These are phyloP conservation scores for Aspergillus chevalieri DNA, from an alignment of 2,329 filamentous ascomycete species.

Conservation along the genomic window DNA sequence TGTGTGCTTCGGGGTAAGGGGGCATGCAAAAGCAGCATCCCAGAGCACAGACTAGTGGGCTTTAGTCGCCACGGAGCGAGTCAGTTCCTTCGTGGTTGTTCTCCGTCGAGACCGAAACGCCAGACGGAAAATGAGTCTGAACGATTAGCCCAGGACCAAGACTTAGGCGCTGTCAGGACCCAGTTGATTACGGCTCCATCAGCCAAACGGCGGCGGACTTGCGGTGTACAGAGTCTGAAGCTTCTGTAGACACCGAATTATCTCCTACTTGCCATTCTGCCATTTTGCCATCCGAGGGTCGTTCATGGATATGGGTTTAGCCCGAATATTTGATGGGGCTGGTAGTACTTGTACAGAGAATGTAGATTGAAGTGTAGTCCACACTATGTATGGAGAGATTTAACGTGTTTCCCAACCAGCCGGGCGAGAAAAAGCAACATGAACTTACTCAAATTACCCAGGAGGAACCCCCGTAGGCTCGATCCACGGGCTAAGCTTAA, in stretches of 20 bases:
- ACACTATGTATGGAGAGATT: neutral
- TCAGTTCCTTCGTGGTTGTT: neutral
- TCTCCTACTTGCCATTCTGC: neutral
- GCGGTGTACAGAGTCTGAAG: neutral
- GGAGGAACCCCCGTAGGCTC: neutral
- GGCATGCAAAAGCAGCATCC: no score
- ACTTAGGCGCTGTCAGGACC: neutral
- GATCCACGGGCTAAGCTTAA: slow-evolving; percentile 23
- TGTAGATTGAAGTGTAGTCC: neutral
- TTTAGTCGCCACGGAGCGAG: neutral
- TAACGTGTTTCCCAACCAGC: neutral
- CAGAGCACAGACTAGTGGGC: neutral
- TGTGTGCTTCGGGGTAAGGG: no score
- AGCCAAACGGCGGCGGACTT: neutral
- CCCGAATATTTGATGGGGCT: neutral
- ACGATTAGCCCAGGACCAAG: neutral
- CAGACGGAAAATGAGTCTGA: neutral
- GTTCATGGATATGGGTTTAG: neutral
- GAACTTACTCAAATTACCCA: slow-evolving; percentile 6
- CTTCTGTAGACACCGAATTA: neutral
- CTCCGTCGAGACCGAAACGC: neutral
- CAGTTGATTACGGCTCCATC: neutral
- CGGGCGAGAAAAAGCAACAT: neutral
- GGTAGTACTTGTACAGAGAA: neutral
- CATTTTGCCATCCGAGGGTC: neutral